phyloP scores from a whole-genome alignment of 2,329 filamentous ascomycete species.

The Trichoderma endophyticum region DNA sequence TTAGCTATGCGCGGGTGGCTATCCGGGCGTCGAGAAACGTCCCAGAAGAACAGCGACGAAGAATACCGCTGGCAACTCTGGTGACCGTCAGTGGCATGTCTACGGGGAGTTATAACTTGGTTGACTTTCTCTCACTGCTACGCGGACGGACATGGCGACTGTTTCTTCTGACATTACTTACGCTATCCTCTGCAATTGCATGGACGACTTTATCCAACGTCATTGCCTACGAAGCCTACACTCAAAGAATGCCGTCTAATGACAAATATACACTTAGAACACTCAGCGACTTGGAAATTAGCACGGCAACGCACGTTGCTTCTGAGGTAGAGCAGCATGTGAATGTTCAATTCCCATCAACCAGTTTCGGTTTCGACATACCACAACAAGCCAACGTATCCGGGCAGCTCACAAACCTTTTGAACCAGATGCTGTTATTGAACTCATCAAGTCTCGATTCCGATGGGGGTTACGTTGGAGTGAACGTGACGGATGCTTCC shows the following conservation, averaged over 20 bases:
- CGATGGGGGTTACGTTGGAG: not conserved
- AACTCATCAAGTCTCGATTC: not conserved
- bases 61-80: not conserved
- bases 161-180: not conserved
- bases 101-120: not conserved
- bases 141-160: not conserved
- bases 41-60: not conserved
- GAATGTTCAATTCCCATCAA: not conserved
- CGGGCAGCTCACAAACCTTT: not conserved
- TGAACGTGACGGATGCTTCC: not conserved
- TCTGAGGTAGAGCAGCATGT: not conserved
- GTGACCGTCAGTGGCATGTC: not conserved
- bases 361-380: not conserved
- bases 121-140: not conserved
- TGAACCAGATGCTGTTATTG: not conserved
- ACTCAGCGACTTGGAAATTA: not conserved
- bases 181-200: not conserved
- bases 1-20: not conserved
- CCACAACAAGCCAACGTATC: not conserved
- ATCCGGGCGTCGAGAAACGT: not conserved
- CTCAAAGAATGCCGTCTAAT: not conserved
- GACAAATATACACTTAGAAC: not conserved
- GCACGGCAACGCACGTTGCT: not conserved
- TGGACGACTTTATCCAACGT: not conserved
- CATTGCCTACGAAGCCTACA: not conserved